These are phyloP conservation scores for Neurospora sp. DNA, from an alignment of 2,329 filamentous ascomycete genomes.

Conservation along the genomic window DNA sequence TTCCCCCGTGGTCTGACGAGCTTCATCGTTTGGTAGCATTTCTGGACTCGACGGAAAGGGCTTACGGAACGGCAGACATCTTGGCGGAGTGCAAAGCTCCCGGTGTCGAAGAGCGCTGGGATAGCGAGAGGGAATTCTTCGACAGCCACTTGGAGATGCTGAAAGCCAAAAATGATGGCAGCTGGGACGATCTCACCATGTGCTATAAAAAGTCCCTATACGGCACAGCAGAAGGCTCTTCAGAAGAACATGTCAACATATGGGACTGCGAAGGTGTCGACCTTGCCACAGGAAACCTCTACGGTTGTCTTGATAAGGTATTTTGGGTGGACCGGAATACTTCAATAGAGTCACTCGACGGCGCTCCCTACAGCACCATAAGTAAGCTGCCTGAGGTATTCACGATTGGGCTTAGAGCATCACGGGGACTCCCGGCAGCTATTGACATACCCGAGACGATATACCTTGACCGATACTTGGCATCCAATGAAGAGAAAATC, in stretches of 20 bases:
- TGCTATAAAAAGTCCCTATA: not conserved
- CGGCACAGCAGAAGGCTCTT: not conserved
- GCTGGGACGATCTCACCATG: not conserved
- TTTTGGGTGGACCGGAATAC: slow-evolving; percentile 12
- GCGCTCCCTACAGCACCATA: slow-evolving; percentile 8
- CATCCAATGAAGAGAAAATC: slow-evolving; percentile 4
- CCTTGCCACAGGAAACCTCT: slow-evolving; percentile 7
- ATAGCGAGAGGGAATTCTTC: slow-evolving; percentile 35
- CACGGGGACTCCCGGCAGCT: slow-evolving; percentile 5
- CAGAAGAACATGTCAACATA: not conserved
- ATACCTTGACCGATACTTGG: slow-evolving; percentile 17
- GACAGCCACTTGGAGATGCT: slow-evolving; percentile 26
- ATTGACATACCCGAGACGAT: slow-evolving; percentile 18
- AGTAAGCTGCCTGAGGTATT: slow-evolving; percentile 12
- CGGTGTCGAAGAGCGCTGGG: slow-evolving; percentile 22
- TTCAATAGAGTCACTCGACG: not conserved
- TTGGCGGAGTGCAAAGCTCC: slow-evolving; percentile 25
- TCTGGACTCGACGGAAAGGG: slow-evolving; percentile 48
- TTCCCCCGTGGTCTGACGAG: slow-evolving; percentile 38
- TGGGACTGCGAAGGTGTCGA: not conserved
- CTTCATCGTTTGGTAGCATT: slow-evolving; percentile 54
- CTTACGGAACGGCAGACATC: slow-evolving; percentile 45
- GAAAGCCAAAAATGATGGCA: not conserved
- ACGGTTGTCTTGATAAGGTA: slow-evolving; percentile 12
- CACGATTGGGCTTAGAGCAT: slow-evolving; percentile 10